A percentile compares a stretch with the other conserved stretches of the same genome.
Conservation (phyloP, 768 basidiomycete species). For the Tricholoma terreum region DNA sequence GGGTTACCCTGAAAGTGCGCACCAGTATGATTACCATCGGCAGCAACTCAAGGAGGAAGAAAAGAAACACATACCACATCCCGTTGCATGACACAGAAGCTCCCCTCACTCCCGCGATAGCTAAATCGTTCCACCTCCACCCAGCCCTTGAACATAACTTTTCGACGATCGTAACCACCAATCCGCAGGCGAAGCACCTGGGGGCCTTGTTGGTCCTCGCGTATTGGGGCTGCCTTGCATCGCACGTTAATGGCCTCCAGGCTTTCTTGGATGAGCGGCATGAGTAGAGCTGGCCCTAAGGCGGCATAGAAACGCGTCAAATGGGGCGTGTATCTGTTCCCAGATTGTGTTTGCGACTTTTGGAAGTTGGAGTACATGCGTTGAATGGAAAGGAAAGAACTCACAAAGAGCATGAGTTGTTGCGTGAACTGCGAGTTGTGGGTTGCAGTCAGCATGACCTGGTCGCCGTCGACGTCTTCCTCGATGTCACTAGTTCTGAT, state of each 20-base stretch:
- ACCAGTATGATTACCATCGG: neutral
- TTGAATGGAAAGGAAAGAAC: conserved; percentile 24
- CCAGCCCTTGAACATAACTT: conserved; percentile 69
- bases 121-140: conserved; percentile 64
- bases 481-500: conserved; percentile 2
- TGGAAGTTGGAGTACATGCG: neutral
- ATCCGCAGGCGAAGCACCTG: conserved; percentile 46
- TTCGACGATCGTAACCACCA: conserved; percentile 67
- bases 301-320: conserved; percentile 80
- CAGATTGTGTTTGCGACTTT: conserved; percentile 81
- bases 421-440: conserved; percentile 76
- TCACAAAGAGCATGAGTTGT: conserved; percentile 75
- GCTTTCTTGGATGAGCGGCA: conserved; percentile 52
- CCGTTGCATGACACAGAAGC: conserved; percentile 68
- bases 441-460: conserved; percentile 54
- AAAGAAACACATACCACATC: conserved; percentile 49
- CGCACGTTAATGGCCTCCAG: conserved; percentile 48
- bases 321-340: conserved; percentile 67
- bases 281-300: conserved; percentile 49
- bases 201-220: conserved; percentile 13
- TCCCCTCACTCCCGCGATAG: conserved; percentile 46
- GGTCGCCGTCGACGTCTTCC: conserved; percentile 53
- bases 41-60: neutral
- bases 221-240: conserved; percentile 39
- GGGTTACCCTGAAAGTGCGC: conserved; percentile 59